Base-by-base conservation (phyloP, 75 land plant genomes). In the Isoetes taiwanensis region DNA sequence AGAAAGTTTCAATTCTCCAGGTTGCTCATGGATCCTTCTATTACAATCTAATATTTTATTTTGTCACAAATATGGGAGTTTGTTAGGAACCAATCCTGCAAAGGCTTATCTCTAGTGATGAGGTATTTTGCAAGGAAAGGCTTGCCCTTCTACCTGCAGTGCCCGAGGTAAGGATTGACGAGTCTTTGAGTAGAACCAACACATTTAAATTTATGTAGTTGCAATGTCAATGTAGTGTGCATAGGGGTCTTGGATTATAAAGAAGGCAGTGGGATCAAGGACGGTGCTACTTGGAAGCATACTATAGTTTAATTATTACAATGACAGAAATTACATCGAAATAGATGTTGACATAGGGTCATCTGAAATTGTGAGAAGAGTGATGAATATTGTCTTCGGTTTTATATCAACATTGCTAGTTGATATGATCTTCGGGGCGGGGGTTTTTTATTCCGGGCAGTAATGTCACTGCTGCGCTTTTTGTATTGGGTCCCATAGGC, bases 291-390 rank as follows among this genome's bases (percentile, higher is more conserved):
- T 90, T 41, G 96, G 96, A 16, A 90, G 85, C 76, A 86, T 86
- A 42, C 90, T 90, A 46, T 90, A 90, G 67, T 82, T 83, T 64
- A 85, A 70, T 67, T 90, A 90, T 60, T 76, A 78, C 54, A 85
- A 86, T 12, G 84, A 84, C 34, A 69, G 73, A 2, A 79, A 71
- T 9, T 90, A 90, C 66, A 57, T 90, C 17, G 96, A 90, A 67
- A 90, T 85, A 58, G 96, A 90, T 72, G 84, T 85, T 53, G 96
- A 90, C 58, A 90, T 90, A 58, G 96, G 96, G 52, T 90, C 96
- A 30, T 90, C 96, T 14, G 78, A 90, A 25, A 90, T 90, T 41
- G 96, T 90, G 12, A 90, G 82, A 76, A 90, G 96, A 54, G 96
- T 90, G 12, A 60, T 90, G 67, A 90, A 86, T n/a, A 83, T 90